Conservation (phyloP, 2,329 filamentous ascomycete species). For the Ampelomyces quisqualis region DNA sequence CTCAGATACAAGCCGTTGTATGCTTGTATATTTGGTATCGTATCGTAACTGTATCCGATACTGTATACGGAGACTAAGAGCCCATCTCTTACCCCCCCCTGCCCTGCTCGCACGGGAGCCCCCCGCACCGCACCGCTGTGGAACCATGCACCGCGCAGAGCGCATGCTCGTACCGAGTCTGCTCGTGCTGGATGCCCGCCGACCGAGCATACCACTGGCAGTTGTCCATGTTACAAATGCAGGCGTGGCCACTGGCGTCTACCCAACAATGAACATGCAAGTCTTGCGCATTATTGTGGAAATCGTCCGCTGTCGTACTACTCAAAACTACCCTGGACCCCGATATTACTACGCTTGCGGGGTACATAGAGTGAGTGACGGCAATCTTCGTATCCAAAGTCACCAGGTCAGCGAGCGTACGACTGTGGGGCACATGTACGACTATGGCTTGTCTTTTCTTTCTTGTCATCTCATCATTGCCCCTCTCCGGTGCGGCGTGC, state of each 20-base stretch:
- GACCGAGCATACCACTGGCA: constrained; percentile 1
- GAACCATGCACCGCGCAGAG: constrained; percentile 16
- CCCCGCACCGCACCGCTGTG: constrained; percentile 27
- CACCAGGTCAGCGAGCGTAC: too few species aligned
- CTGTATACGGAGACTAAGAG: constrained; percentile 2
- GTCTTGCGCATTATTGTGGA: constrained; percentile 16
- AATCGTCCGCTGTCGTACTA: constrained; percentile 16
- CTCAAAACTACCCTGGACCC: constrained; percentile 26
- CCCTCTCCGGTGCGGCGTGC: constrained; percentile 12
- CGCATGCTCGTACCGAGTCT: too few species aligned
- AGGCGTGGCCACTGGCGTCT: too few species aligned
- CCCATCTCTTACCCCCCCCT: too few species aligned
- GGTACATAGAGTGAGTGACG: constrained; percentile 40
- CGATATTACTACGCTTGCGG: constrained; percentile 34
- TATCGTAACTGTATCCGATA: too few species aligned
- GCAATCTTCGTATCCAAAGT: too few species aligned
- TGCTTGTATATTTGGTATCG: too few species aligned
- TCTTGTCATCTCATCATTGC: constrained; percentile 3
- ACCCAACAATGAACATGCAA: too few species aligned
- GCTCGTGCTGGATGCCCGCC: constrained; percentile 12
- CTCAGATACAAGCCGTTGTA: too few species aligned
- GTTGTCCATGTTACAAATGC: constrained; percentile 3
- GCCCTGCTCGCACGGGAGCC: constrained; percentile 18
- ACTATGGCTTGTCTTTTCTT: constrained; percentile 1
- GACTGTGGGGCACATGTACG: too few species aligned